A percentile compares a stretch with the other conserved stretches of the same genome.
Conservation (phyloP, 2,329 filamentous ascomycete genomes). For the Beauveria pseudobassiana region DNA sequence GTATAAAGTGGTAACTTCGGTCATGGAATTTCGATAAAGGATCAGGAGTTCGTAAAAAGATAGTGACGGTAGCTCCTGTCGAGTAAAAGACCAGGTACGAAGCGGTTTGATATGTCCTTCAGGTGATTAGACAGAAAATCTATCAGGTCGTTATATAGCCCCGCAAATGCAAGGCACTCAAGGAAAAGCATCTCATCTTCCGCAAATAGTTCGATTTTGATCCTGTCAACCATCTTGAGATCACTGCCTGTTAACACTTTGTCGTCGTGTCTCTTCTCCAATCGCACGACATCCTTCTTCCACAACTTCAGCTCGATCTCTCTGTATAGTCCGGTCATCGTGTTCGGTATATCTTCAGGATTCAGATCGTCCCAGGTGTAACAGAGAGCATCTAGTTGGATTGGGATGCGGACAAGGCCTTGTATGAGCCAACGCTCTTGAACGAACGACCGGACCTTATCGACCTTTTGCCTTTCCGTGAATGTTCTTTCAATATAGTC, state of each 20-base stretch:
- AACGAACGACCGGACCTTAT: conserved; percentile 21
- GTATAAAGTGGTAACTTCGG: no score
- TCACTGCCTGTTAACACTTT: not conserved
- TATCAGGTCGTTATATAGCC: conserved; percentile 24
- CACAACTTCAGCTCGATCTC: conserved; percentile 28
- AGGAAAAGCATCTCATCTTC: conserved; percentile 18
- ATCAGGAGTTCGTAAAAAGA: not conserved
- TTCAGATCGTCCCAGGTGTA: conserved; percentile 4
- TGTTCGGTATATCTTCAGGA: conserved; percentile 16
- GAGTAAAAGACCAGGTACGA: not conserved
- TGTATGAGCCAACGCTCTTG: conserved; percentile 24
- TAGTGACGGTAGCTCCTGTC: not conserved
- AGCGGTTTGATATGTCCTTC: not conserved
- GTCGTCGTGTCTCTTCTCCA: conserved; percentile 18
- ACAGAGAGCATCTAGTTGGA: conserved; percentile 34
- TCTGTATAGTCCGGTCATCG: conserved; percentile 30
- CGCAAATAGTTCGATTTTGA: not conserved
- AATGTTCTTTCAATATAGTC: conserved; percentile 13
- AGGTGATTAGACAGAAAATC: conserved; percentile 19
- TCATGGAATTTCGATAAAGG: no score
- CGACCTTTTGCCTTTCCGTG: conserved; percentile 25
- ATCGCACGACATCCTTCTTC: conserved; percentile 28
- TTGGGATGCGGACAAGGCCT: conserved; percentile 33
- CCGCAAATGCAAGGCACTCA: conserved; percentile 28
- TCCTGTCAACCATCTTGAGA: conserved; percentile 10